These are phyloP conservation scores for Pestalotiopsis sp. DNA, from an alignment of 2,329 filamentous ascomycete species.

Conservation along the genomic window DNA sequence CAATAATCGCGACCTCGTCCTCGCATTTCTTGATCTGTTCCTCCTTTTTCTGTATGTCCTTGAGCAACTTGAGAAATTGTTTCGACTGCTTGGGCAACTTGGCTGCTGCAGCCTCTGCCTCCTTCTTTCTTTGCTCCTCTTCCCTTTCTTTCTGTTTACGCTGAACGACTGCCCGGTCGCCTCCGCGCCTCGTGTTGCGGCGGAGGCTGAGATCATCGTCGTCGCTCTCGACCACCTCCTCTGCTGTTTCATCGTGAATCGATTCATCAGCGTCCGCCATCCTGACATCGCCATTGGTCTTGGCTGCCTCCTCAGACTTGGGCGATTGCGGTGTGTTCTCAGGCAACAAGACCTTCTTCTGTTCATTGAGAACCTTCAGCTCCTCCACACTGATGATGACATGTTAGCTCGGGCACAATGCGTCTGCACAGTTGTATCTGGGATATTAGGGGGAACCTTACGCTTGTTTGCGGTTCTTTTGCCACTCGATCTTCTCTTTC, in stretches of 20 bases:
- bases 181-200: constrained; percentile 60
- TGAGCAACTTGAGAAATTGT: constrained; percentile 83
- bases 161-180: constrained; percentile 72
- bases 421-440: background rate
- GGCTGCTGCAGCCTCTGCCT: constrained; percentile 63
- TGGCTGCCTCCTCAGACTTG: constrained; percentile 45
- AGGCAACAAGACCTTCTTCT: constrained; percentile 72
- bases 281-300: constrained; percentile 60
- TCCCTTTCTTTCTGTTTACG: constrained; percentile 78
- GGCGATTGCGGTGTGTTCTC: constrained; percentile 72
- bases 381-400: constrained; percentile 63
- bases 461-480: constrained; percentile 73
- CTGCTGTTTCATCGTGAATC: constrained; percentile 55
- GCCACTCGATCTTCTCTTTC: constrained; percentile 93
- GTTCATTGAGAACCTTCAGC: constrained; percentile 70
- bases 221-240: constrained; percentile 70
- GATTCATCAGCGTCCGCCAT: constrained; percentile 69
- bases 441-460: constrained; percentile 41
- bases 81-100: constrained; percentile 81
- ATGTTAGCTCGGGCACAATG: constrained; percentile 29
- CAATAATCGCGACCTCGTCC: constrained; percentile 80
- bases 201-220: constrained; percentile 66
- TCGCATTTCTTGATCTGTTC: constrained; percentile 80
- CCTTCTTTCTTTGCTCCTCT: constrained; percentile 69
- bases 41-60: constrained; percentile 88